Base-by-base conservation (phyloP, 305 asterid species). In the Ajuga reptans region DNA sequence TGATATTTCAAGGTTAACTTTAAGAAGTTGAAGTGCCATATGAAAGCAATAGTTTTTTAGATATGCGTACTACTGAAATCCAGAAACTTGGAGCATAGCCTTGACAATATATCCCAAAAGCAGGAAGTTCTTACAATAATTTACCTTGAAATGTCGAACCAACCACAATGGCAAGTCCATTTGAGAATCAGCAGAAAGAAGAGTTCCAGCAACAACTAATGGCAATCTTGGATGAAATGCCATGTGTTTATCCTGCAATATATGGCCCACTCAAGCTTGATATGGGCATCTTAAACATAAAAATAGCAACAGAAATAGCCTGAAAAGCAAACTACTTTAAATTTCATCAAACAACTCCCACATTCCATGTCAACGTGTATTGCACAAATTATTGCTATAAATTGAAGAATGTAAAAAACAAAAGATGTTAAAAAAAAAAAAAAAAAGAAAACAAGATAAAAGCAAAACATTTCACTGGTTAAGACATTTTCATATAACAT, bases 101-200 rank as follows among this genome's bases (percentile, higher is more conserved):
- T 37, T 58, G 52, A 18, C 15, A 27, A 69, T 24, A 54, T 49
- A 46, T 42, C 52, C 46, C 68, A 45, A 64, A 45, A 37, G 65
- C 36, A 66, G 55, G 34, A 52, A 31, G 55, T 36, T 68, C 37
- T 72, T 16, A 50, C 9, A 71, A 69, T 61, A 37, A 65, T 52
- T 66, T 80, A 84, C 98, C 98, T 87, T 91, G 80, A 93, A 89
- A 79, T 83, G 81, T 60, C 84, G 88, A 77, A 91, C 89, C 89
- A 93, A 68, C 99, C 99, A 93, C 72, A 93, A 91, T 21, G 97
- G 99, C 69, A 93, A 77, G 64, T 87, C 97, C 72, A 91, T 84
- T 79, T 84, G 96, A 78, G 92, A 83, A 87, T 93, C 99, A 79
- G 88, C 79, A 12, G 92, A 88, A 71, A 93, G 94, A 71, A 92